phyloP scores from a whole-genome alignment of 2,329 filamentous ascomycete species.

The Fusarium sp. region DNA sequence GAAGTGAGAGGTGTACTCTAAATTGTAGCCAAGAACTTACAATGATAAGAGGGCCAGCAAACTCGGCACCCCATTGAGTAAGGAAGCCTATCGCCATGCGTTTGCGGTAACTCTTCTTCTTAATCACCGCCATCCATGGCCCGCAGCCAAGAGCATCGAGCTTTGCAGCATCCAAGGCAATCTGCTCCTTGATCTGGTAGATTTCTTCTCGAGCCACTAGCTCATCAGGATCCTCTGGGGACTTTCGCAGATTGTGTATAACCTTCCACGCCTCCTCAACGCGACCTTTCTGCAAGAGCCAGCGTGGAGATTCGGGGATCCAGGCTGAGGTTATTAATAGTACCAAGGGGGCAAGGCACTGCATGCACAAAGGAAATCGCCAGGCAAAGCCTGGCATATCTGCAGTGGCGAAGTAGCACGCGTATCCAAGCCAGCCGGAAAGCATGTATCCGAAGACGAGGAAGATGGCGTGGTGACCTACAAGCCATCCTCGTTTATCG shows the following conservation, averaged over 20 bases:
- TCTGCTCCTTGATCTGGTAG: conserved; percentile 62
- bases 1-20: neutral
- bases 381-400: conserved; percentile 55
- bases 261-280: conserved; percentile 62
- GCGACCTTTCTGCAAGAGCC: conserved; percentile 63
- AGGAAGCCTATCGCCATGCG: conserved; percentile 66
- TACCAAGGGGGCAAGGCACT: conserved; percentile 57
- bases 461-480: conserved; percentile 64
- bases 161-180: conserved; percentile 59
- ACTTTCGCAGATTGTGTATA: conserved; percentile 54
- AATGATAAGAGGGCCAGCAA: conserved; percentile 66
- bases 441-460: conserved; percentile 64
- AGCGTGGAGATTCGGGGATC: conserved; percentile 62
- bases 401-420: conserved; percentile 45
- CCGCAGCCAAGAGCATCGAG: conserved; percentile 57
- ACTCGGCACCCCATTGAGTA: conserved; percentile 68
- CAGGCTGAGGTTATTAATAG: conserved; percentile 54
- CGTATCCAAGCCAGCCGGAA: conserved; percentile 57
- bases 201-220: conserved; percentile 62
- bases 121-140: conserved; percentile 60
- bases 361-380: conserved; percentile 61
- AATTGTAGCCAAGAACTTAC: conserved; percentile 50
- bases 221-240: conserved; percentile 54
- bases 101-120: conserved; percentile 65
- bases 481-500: conserved; percentile 62